Base-by-base conservation (phyloP, 768 basidiomycete species). In the Macrolepiota albuminosa region DNA sequence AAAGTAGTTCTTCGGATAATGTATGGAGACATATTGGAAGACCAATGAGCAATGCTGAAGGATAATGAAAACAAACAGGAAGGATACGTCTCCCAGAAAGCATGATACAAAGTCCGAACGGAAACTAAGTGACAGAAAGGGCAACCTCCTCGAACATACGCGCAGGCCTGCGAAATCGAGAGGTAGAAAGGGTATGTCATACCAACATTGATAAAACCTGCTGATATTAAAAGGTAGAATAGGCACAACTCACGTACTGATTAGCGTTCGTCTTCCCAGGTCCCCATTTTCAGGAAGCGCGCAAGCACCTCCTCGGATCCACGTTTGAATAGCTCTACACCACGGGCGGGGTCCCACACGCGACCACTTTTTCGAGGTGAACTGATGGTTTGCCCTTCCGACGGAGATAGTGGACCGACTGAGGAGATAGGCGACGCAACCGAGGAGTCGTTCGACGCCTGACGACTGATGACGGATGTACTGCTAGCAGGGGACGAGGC, bases 261-360 rank as follows among this genome's bases (percentile, higher is more conserved):
- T 43, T 43, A 54, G 13, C 14, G 69, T 51, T 84, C 84, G 31
- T 84, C 81, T 60, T 87, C 87, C 80, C 83, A 87, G 51, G 86
- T 83, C 24, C 87, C 85, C 82, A 88, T 86, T 68, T 84, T 88
- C 75, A 94, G 75, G 72, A 95, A 94, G 51, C 89, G 79, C 10
- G 89, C 84, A 33, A 95, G 78, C 29, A 94, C 91, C 66, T 95
- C 89, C 70, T 95, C 93, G 2, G 92, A 93, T 14, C 88, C 88
- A 54, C 84, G 84, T 71, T 93, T 95, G 75, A 95, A 93, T 43
- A 89, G 66, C 60, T 95, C 93, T 3, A 95, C 86, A 47, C 87
- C 88, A 24, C 93, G 85, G 10, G 86, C 85, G 18, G 93, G 93
- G 69, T 95, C 93, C 86, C 89, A 96, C 5, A 89, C 87, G 24